Base-by-base conservation (phyloP, 106 monocot genomes). In the Triglochin maritima region DNA sequence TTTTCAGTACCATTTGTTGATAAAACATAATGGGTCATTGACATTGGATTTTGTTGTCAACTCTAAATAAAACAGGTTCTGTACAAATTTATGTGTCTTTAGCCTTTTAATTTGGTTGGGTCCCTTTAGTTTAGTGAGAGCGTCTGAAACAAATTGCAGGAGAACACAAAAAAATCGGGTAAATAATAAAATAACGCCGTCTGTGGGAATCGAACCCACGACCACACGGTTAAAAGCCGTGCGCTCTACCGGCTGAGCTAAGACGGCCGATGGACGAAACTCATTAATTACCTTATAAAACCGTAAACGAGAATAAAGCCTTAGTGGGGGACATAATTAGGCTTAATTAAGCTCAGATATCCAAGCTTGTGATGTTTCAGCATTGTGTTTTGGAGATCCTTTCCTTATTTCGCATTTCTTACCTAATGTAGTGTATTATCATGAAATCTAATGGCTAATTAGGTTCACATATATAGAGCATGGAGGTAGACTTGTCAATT, bases 191-290 rank as follows among this genome's bases (percentile, higher is more conserved):
- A 8, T 52, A 57, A 17, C 87, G 83, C 87, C 87, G 87, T 81
- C 87, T 79, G 81, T 87, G 87, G 87, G 87, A 77, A 83, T 87
- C 83, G 83, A 87, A 83, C 87, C 87, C 83, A 83, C 83, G 83
- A 87, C 87, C 87, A 87, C 87, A 75, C 78, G 87, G 87, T 87
- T 87, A 87, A 87, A 87, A 87, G 87, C 84, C 87, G 79, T 76
- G 87, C 87, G 84, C 87, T 87, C 87, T 87, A 87, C 87, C 84
- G 50, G 77, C 87, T 87, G 87, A 87, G 87, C 87, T 87, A 87
- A 79, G 87, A 84, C 83, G 81, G 81, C 83, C 4, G 42, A 6
- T 17, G 1, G n/a, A n/a, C n/a, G n/a, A n/a, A n/a, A n/a, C n/a
- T n/a, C n/a, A n/a, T n/a, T n/a, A n/a, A n/a, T n/a, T 43, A 2